Conservation (phyloP, 2,329 filamentous ascomycete genomes). For the Phaeomoniella chlamydospora region DNA sequence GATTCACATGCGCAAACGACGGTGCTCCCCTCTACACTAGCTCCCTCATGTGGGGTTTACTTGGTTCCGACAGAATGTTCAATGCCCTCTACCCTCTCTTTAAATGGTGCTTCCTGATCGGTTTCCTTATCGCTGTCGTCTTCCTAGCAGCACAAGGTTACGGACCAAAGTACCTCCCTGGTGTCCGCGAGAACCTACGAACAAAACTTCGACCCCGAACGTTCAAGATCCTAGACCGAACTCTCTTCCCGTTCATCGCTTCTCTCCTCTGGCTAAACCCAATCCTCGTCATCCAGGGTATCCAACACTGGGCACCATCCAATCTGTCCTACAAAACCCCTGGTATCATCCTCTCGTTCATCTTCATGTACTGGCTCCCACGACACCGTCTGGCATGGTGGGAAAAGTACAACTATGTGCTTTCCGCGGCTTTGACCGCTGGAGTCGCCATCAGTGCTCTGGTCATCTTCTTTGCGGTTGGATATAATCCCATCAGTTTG, state of each 20-base stretch:
- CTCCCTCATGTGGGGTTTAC: constrained; percentile 35
- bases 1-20: constrained; percentile 34
- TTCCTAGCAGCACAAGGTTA: not conserved
- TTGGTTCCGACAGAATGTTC: constrained; percentile 35
- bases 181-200: not conserved
- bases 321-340: constrained; percentile 58
- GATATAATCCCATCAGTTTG: constrained; percentile 22
- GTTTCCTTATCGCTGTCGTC: constrained; percentile 6
- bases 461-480: constrained; percentile 29
- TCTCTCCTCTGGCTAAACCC: constrained; percentile 15
- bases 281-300: not conserved
- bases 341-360: constrained; percentile 11
- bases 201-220: not conserved
- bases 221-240: constrained; percentile 3
- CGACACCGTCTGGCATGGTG: constrained; percentile 31
- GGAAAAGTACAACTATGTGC: constrained; percentile 35
- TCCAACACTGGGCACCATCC: constrained; percentile 51
- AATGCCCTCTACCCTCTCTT: constrained; percentile 31
- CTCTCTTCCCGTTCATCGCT: constrained; percentile 26
- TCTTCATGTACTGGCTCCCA: constrained; percentile 35
- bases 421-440: constrained; percentile 27
- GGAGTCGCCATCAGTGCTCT: constrained; percentile 27
- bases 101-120: constrained; percentile 39
- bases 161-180: not conserved
- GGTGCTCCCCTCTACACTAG: constrained; percentile 34